These are phyloP conservation scores for Plasmodium malariae DNA, from an alignment of 169 alveolate species.

Conservation along the genomic window DNA sequence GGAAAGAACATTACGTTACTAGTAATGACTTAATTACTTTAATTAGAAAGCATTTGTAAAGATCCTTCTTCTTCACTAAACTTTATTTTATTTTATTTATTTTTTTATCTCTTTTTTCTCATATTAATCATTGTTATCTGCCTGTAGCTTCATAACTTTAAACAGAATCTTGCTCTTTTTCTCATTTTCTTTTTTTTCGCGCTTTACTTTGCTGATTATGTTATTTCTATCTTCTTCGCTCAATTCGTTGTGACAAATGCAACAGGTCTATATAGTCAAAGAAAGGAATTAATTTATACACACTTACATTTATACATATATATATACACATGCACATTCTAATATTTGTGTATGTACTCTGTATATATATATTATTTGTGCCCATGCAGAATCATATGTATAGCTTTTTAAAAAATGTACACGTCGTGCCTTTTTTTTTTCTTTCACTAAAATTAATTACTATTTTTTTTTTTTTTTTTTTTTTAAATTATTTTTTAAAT, in stretches of 20 bases:
- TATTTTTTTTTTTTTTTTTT: slow-evolving; percentile 12
- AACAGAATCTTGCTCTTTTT: slow-evolving; percentile 66
- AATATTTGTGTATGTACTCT: not conserved
- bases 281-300: not conserved
- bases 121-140: slow-evolving; percentile 12
- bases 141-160: slow-evolving; percentile 70
- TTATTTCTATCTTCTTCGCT: slow-evolving; percentile 44
- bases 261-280: slow-evolving; percentile 50
- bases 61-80: too few relatives aligned
- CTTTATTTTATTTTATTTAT: too few relatives aligned
- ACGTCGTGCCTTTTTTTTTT: slow-evolving; percentile 1
- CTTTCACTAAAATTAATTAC: not conserved
- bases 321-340: not conserved
- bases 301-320: not conserved
- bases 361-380: slow-evolving; percentile 1
- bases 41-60: slow-evolving; percentile 44
- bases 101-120: not conserved
- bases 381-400: not conserved
- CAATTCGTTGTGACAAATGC: slow-evolving; percentile 69
- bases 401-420: too few relatives aligned
- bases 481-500: not conserved
- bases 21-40: slow-evolving; percentile 29
- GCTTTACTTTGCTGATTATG: slow-evolving; percentile 38
- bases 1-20: slow-evolving; percentile 39
- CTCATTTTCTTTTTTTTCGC: slow-evolving; percentile 73